Percentiles rank a stretch among this genome's conserved stretches.
phyloP scores from a whole-genome alignment of 2,329 filamentous ascomycete species.

The Gnomoniopsis smithogilvyi region DNA sequence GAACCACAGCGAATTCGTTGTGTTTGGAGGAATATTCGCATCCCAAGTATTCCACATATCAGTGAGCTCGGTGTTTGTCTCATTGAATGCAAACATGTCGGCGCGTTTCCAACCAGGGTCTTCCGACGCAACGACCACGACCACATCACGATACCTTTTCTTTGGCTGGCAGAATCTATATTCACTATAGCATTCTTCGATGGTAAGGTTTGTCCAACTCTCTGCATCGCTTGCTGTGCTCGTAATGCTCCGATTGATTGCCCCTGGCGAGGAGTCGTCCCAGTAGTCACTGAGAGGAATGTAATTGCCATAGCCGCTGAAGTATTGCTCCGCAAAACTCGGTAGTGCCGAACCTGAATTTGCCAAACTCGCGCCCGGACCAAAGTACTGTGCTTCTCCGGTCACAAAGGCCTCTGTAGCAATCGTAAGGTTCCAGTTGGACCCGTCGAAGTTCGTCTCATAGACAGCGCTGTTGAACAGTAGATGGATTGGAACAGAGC shows the following conservation, averaged over 20 bases:
- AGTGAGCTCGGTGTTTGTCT: not conserved
- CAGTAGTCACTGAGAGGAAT: not conserved
- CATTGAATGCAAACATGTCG: not conserved
- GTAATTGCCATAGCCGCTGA: not conserved
- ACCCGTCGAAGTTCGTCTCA: constrained; percentile 7
- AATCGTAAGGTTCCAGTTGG: constrained; percentile 16
- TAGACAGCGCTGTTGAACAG: constrained; percentile 22
- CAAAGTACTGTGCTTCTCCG: not conserved
- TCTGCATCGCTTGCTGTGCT: not conserved
- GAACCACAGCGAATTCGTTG: not conserved
- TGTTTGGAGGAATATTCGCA: not conserved
- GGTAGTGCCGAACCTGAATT: not conserved
- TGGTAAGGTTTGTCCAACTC: not conserved
- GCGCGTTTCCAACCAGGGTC: not conserved
- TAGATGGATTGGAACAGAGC: constrained; percentile 26
- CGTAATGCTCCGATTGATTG: not conserved
- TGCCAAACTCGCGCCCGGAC: constrained; percentile 1
- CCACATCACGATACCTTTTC: not conserved
- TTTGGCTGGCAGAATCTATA: not conserved
- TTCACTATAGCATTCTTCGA: not conserved
- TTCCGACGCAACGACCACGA: not conserved
- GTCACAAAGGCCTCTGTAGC: constrained; percentile 15
- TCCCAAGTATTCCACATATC: not conserved
- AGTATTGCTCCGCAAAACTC: not conserved
- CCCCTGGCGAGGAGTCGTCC: not conserved